Evolutionary conservation across 305 asterid species (phyloP), one percentile per base, ranked within the genome.

Genomic region (Stenogyne calaminthoides): DNA sequence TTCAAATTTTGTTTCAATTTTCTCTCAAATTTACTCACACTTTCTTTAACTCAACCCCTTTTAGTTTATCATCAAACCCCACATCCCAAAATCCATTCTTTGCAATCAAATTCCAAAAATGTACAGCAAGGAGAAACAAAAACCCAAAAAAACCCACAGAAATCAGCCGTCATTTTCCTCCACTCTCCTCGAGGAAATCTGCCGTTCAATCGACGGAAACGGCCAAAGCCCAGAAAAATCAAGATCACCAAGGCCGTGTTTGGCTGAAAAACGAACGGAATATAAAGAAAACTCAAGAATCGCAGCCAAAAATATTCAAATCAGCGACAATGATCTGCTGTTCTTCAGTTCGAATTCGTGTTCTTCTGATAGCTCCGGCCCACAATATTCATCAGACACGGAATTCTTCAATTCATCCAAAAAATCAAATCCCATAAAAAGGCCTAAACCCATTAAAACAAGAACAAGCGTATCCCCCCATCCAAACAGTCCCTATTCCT

Each of bases 141-240:
- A 77, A 16, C 19, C 74, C 2, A 77, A 58, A n/a, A 81, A 71
- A 56, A 59, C 77, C 61, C 77, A 69, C 78, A 75, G 60, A 75
- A 75, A 78, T 15, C 52, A 52, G 27, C 84, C 88, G 6, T 84
- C 91, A 2, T 86, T 86, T 62, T 86, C 91, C 61, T 84, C 91
- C 40, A n/a, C 78, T 19, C 86, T 86, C 51, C 91, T 86, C 9
- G 89, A 86, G n/a, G 86, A 86, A 84, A 86, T 86, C 74, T 77
- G 77, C 74, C 76, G 81, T 20, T 86, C 91, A 56, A 82, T 84
- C 54, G 89, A 86, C 63, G 80, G 15, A 12, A 63, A 58, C 19
- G 80, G 18, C 25, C 32, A 64, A 39, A 44, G 56, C 11, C 9
- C 52, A 5, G 76, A 40, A 1, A 46, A 39, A 34, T 19, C 68